These are phyloP conservation scores for Fomes fomentarius DNA, from an alignment of 1,284 basidiomycete species.

Conservation along the genomic window DNA sequence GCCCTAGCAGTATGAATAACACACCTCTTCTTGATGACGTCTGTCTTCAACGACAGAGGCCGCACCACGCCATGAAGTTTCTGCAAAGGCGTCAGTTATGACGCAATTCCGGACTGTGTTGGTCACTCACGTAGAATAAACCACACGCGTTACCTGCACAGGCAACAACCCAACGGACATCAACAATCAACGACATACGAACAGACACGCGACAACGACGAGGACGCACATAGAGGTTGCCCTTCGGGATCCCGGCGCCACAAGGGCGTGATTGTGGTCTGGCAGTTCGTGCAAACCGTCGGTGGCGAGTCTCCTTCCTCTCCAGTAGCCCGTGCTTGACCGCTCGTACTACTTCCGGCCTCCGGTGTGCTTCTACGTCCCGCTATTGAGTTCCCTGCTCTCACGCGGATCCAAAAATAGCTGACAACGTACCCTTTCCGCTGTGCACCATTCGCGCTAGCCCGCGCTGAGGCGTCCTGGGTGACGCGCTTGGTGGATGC, in stretches of 20 bases:
- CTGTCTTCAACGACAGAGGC: constrained; percentile 93
- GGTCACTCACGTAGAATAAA: constrained; percentile 85
- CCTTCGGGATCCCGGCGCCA: constrained; percentile 97
- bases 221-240: constrained; percentile 87
- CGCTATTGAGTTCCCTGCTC: not conserved
- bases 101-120: no score
- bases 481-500: constrained; percentile 59
- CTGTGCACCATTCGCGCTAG: constrained; percentile 29
- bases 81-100: no score
- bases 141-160: constrained; percentile 81
- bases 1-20: constrained; percentile 29
- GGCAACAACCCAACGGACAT: constrained; percentile 1
- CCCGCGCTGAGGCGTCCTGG: constrained; percentile 42
- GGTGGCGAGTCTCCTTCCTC: constrained; percentile 73
- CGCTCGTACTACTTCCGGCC: constrained; percentile 22
- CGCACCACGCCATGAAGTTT: constrained; percentile 96
- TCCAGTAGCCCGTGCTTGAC: constrained; percentile 44
- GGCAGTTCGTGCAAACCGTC: constrained; percentile 92
- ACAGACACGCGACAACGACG: no score
- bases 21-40: constrained; percentile 97
- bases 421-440: constrained; percentile 52
- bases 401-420: constrained; percentile 1
- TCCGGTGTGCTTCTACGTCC: constrained; percentile 24
- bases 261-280: constrained; percentile 93
- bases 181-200: constrained; percentile 18